Evolutionary conservation across 2,329 filamentous ascomycete species (phyloP).

Genomic region (Myotisia sp.): DNA sequence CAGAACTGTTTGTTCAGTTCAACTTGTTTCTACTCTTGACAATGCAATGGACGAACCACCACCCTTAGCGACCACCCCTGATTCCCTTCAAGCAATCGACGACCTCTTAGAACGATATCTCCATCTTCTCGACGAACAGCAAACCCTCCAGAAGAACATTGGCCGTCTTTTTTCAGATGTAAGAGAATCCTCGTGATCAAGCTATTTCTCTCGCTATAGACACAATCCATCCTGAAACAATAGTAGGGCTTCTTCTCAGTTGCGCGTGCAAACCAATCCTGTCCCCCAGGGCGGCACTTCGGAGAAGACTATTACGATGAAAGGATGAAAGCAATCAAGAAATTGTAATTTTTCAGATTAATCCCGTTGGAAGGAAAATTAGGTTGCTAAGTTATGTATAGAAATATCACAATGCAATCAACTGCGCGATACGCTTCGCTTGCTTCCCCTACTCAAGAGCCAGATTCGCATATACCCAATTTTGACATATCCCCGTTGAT

Average conservation of each 20-base stretch:
- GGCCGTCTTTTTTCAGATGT: constrained; percentile 28
- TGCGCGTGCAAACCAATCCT: constrained; percentile 36
- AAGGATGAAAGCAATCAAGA: constrained; percentile 35
- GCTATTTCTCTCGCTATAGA: no score
- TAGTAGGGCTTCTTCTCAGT: constrained; percentile 35
- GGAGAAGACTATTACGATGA: constrained; percentile 38
- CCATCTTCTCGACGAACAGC: constrained; percentile 29
- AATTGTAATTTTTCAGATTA: constrained; percentile 19
- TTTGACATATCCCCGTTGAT: no score
- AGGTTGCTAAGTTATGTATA: no score
- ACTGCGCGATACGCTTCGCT: no score
- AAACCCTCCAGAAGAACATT: constrained; percentile 26
- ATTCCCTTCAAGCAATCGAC: constrained; percentile 26
- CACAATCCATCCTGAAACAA: no score
- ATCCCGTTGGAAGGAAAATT: neutral
- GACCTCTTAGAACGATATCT: constrained; percentile 30
- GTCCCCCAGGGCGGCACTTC: constrained; percentile 31
- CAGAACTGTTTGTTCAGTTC: neutral
- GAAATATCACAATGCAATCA: no score
- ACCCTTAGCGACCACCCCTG: no score
- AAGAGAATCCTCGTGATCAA: no score
- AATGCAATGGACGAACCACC: no score
- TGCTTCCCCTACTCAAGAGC: no score
- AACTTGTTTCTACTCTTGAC: no score
- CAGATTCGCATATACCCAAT: no score